Evolutionary conservation across 306 rosid species (phyloP).

Genomic region (Trichosanthes cucumerina): DNA sequence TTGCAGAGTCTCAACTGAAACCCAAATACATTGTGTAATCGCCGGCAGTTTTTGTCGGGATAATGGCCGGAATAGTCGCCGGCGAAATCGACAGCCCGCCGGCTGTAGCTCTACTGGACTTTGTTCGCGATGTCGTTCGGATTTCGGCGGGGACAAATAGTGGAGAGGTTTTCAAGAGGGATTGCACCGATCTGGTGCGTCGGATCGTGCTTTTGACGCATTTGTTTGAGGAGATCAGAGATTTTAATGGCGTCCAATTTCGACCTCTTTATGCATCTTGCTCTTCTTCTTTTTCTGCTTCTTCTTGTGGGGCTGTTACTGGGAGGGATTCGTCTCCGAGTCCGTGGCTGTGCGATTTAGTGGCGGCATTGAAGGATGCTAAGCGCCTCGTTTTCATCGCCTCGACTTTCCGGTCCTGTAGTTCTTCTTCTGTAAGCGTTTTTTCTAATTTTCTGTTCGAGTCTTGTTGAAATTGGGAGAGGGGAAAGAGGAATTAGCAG

Average conservation of each 20-base stretch:
- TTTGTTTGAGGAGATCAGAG: conserved; percentile 68
- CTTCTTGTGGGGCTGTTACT: conserved; percentile 15
- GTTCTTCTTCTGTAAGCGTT: conserved; percentile 45
- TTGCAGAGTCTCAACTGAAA: not conserved
- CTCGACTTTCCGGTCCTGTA: conserved; percentile 32
- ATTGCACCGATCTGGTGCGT: conserved; percentile 86
- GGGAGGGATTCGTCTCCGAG: not conserved
- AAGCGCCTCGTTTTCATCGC: conserved; percentile 53
- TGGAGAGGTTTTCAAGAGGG: conserved; percentile 51
- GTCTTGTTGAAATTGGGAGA: not conserved
- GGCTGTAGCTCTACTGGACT: conserved; percentile 40
- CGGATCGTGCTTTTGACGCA: conserved; percentile 86
- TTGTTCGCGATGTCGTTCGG: conserved; percentile 45
- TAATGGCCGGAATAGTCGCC: conserved; percentile 53
- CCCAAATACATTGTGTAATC: not conserved
- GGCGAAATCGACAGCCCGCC: conserved; percentile 35
- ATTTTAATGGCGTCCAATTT: conserved; percentile 24
- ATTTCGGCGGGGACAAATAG: conserved; percentile 22
- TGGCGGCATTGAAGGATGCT: conserved; percentile 54
- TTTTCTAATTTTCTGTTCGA: not conserved
- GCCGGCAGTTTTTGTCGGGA: not conserved
- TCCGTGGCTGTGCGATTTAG: conserved; percentile 56
- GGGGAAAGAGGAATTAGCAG: not conserved
- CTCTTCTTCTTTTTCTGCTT: conserved; percentile 18
- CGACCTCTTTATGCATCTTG: conserved; percentile 14